phyloP scores from a whole-genome alignment of 2,329 filamentous ascomycete species.

The Penicillium sp. region DNA sequence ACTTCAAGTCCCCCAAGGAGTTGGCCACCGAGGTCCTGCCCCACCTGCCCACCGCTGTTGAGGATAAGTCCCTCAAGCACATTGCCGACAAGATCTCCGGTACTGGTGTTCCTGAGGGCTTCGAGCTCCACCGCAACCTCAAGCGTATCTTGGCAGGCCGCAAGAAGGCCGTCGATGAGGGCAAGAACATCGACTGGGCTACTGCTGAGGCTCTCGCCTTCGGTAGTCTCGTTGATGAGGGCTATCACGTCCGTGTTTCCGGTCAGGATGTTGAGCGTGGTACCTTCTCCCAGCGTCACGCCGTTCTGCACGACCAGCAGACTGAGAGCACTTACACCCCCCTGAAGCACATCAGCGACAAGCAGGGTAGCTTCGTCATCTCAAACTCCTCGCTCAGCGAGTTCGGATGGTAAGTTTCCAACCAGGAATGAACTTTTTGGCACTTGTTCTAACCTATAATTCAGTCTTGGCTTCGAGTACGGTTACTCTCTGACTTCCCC shows the following conservation, averaged over 20 bases:
- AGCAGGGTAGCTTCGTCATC: constrained; percentile 94
- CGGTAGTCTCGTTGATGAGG: constrained; percentile 83
- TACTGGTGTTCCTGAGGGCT: constrained; percentile 73
- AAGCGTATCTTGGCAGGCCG: constrained; percentile 90
- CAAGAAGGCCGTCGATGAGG: constrained; percentile 87
- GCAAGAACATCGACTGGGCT: constrained; percentile 94
- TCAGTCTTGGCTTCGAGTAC: constrained; percentile 91
- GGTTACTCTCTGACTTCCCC: constrained; percentile 96
- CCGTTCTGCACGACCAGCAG: constrained; percentile 96
- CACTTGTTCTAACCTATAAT: constrained; percentile 55
- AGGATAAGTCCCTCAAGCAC: constrained; percentile 67
- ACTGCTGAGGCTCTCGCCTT: constrained; percentile 96
- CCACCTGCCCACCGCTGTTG: constrained; percentile 81
- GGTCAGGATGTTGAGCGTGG: constrained; percentile 99
- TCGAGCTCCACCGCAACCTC: constrained; percentile 87
- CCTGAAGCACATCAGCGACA: constrained; percentile 79
- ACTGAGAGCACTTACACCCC: constrained; percentile 90
- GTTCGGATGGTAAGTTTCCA: constrained; percentile 56
- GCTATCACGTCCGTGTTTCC: constrained; percentile 94
- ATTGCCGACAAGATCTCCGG: constrained; percentile 77
- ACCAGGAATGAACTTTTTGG: not conserved
- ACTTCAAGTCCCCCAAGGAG: constrained; percentile 98
- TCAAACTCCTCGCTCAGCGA: constrained; percentile 86
- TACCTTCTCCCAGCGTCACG: constrained; percentile 97
- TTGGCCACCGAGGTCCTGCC: constrained; percentile 89